A percentile compares a stretch with the other conserved stretches of the same genome.
Evolutionary conservation across 176 grass and related monocot species (phyloP).

Genomic region (Chrysopogon serrulatus): DNA sequence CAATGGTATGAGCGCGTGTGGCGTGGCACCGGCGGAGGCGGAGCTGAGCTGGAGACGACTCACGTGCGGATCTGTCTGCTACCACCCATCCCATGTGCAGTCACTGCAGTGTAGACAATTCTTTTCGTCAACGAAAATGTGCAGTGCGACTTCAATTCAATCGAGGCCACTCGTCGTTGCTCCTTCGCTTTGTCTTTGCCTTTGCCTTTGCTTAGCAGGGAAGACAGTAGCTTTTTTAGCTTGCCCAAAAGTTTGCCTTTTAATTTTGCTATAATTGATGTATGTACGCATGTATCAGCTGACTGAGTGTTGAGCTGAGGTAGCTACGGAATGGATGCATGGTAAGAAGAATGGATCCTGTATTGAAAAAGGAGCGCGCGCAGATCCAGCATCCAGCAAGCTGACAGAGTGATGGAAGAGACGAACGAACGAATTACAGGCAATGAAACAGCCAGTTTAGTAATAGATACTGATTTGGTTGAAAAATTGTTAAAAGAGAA

Average conservation of each 20-base stretch:
- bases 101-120: background rate
- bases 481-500: background rate
- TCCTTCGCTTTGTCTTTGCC: background rate
- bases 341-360: background rate
- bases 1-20: background rate
- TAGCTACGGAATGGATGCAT: background rate
- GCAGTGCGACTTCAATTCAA: background rate
- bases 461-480: background rate
- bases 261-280: background rate
- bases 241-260: background rate
- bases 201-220: slow-evolving; percentile 18
- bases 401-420: background rate
- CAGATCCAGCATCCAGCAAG: background rate
- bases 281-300: background rate
- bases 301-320: background rate
- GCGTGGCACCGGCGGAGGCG: background rate
- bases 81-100: background rate
- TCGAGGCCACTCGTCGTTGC: background rate
- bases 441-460: background rate
- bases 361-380: background rate
- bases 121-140: background rate
- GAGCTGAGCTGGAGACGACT: background rate
- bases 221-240: background rate
- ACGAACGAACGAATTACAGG: background rate
- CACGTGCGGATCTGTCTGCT: background rate